Conservation (phyloP, 1,139 yeast genomes). For the Geotrichum macrosporum region DNA sequence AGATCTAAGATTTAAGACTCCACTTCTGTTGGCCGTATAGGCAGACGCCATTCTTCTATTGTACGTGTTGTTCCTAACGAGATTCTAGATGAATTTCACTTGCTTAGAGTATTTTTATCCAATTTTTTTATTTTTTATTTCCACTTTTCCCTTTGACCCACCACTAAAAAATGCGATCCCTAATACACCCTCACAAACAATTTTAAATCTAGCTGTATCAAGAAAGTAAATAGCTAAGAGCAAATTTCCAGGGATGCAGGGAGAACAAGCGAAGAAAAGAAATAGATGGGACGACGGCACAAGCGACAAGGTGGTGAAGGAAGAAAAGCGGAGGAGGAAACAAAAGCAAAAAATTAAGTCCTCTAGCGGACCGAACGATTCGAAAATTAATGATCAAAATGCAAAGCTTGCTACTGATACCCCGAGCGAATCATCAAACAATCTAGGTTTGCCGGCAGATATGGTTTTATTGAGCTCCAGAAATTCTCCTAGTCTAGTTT, state of each 20-base stretch:
- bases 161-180: too few species aligned
- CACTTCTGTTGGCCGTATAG: too few species aligned
- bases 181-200: too few species aligned
- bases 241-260: conserved; percentile 22
- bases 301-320: background rate
- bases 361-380: background rate
- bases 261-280: conserved; percentile 27
- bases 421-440: background rate
- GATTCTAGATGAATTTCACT: too few species aligned
- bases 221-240: too few species aligned
- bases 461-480: conserved; percentile 1
- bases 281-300: conserved; percentile 8
- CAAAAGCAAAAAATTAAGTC: conserved; percentile 2
- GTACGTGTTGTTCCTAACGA: too few species aligned
- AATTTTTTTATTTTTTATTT: too few species aligned
- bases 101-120: too few species aligned
- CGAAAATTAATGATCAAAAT: background rate
- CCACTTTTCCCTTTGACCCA: too few species aligned
- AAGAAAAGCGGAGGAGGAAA: conserved; percentile 8
- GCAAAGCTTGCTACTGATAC: background rate
- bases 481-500: background rate
- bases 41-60: too few species aligned
- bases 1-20: too few species aligned
- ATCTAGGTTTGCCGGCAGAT: conserved; percentile 1
- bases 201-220: too few species aligned